These are phyloP conservation scores for Sergeia podlipaevii DNA, from an alignment of 208 protist genomes.

Conservation along the genomic window DNA sequence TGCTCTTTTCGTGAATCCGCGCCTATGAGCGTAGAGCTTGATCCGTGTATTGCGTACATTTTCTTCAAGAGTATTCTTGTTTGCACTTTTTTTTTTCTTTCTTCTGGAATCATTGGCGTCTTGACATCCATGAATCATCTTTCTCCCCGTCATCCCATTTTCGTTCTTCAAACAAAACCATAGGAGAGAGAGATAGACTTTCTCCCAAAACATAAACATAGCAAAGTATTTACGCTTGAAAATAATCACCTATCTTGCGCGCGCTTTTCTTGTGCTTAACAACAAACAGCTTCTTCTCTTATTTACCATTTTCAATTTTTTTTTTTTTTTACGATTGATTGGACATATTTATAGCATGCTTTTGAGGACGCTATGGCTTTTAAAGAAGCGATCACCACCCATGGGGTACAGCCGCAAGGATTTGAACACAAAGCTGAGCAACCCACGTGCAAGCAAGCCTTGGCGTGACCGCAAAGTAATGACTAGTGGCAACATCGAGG, in stretches of 20 bases:
- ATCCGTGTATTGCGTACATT: too few relatives aligned
- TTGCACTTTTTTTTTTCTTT: too few relatives aligned
- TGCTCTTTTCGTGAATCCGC: too few relatives aligned
- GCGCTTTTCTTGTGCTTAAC: neutral
- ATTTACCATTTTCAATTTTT: too few relatives aligned
- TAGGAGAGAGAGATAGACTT: neutral
- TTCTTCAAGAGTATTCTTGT: too few relatives aligned
- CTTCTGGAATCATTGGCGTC: too few relatives aligned
- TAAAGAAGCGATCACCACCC: constrained; percentile 38
- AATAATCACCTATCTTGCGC: neutral
- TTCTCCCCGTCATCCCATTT: neutral
- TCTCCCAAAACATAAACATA: neutral
- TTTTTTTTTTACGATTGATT: constrained; percentile 8
- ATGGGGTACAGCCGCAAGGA: constrained; percentile 62
- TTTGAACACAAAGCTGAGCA: constrained; percentile 74
- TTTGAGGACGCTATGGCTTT: constrained; percentile 9
- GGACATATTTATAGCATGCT: too few relatives aligned
- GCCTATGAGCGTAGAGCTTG: too few relatives aligned
- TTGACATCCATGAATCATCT: too few relatives aligned
- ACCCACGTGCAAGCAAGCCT: constrained; percentile 74
- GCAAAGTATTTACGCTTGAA: neutral
- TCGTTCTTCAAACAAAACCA: constrained; percentile 8
- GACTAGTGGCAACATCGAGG: constrained; percentile 55
- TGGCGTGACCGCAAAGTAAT: constrained; percentile 57
- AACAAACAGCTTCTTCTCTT: neutral